Percentiles rank a stretch among this genome's conserved stretches.
Conservation (phyloP, 495 filamentous ascomycete species). For the Talaromyces wortmannii region DNA sequence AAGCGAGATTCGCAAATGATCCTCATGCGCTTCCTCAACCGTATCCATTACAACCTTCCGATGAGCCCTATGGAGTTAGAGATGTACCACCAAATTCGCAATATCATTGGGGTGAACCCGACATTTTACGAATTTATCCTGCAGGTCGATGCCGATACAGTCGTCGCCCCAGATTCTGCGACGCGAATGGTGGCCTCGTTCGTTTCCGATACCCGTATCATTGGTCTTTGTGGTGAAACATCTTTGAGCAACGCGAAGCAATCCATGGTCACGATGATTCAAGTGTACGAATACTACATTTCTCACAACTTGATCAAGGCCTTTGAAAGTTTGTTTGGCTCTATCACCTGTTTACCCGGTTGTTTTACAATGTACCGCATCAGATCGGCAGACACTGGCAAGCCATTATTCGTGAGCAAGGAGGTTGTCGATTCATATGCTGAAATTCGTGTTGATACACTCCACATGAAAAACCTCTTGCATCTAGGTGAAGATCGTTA, state of each 20-base stretch:
- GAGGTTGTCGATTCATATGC: constrained; percentile 83
- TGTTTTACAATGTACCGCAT: constrained; percentile 99
- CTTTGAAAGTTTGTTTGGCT: constrained; percentile 97
- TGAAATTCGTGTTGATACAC: constrained; percentile 90
- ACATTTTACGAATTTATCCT: constrained; percentile 97
- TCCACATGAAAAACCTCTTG: constrained; percentile 98
- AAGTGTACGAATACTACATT: constrained; percentile 99
- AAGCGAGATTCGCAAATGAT: constrained; percentile 99
- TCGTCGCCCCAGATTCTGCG: constrained; percentile 84
- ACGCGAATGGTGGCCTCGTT: constrained; percentile 90
- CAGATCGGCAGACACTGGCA: constrained; percentile 85
- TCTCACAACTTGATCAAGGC: constrained; percentile 97
- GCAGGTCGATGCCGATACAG: constrained; percentile 95
- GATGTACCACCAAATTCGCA: constrained; percentile 98
- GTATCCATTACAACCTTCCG: constrained; percentile 89
- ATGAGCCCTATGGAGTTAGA: constrained; percentile 98
- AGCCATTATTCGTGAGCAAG: constrained; percentile 89
- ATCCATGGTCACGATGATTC: constrained; percentile 95
- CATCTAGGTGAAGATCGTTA: constrained; percentile 92
- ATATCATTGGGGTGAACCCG: constrained; percentile 97
- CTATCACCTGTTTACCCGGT: constrained; percentile 93
- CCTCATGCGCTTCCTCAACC: constrained; percentile 96
- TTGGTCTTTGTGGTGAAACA: constrained; percentile 93
- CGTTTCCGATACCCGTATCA: constrained; percentile 82
- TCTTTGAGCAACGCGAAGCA: constrained; percentile 86